These are phyloP conservation scores for Sporothrix protearum DNA, from an alignment of 2,329 filamentous ascomycete genomes.

Conservation along the genomic window DNA sequence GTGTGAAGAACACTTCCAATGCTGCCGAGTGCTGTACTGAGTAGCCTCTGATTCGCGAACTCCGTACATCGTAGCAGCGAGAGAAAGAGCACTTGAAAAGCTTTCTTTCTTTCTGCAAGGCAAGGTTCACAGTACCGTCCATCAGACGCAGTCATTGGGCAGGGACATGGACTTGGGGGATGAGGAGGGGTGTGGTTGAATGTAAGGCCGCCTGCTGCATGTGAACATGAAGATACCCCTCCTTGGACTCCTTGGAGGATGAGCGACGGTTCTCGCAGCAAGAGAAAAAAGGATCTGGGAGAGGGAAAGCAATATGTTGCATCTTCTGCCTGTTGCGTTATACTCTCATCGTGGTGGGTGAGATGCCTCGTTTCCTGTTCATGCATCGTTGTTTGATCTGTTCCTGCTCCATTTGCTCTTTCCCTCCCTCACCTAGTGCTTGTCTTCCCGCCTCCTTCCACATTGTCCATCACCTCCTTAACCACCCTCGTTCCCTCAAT, in stretches of 20 bases:
- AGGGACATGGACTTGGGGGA: not conserved
- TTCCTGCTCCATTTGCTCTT: not conserved
- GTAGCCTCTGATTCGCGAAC: not conserved
- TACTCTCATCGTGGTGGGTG: not conserved
- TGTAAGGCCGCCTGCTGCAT: conserved; percentile 12
- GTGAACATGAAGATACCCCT: conserved; percentile 13
- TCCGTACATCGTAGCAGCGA: not conserved
- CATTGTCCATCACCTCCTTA: not conserved
- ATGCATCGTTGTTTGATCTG: not conserved
- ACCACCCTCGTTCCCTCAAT: not conserved
- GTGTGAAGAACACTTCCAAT: not conserved
- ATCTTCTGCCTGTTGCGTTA: conserved; percentile 2
- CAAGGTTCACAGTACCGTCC: not conserved
- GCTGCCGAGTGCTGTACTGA: not conserved
- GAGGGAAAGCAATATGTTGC: not conserved
- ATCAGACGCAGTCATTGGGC: not conserved
- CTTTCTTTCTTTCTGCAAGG: not conserved
- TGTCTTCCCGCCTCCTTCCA: not conserved
- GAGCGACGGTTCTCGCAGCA: not conserved
- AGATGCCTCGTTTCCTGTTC: conserved; percentile 3
- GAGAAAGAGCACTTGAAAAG: not conserved
- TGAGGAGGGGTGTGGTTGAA: conserved; percentile 1
- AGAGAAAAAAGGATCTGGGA: not conserved
- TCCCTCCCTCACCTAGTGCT: not conserved
- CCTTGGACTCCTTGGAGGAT: not conserved